A percentile compares a stretch with the other conserved stretches of the same genome.
These are phyloP conservation scores for Shiraia sp. DNA, from an alignment of 2,329 filamentous ascomycete species.

Conservation along the genomic window DNA sequence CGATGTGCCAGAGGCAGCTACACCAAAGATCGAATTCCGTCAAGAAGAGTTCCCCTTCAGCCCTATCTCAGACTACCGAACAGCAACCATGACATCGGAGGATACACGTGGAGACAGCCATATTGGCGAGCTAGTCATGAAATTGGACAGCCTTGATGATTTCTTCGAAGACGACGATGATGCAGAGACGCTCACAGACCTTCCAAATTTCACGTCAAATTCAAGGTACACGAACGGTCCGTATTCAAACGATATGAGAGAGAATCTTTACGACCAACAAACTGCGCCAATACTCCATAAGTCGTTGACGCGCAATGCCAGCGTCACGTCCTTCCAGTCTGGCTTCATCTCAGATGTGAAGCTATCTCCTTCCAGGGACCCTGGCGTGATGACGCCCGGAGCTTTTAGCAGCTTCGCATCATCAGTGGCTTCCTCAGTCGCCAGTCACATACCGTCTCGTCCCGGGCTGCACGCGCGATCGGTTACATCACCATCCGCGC, in stretches of 20 bases:
- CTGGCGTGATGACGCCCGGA: slow-evolving; percentile 60
- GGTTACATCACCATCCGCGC: slow-evolving; percentile 75
- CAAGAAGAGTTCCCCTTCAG: slow-evolving; percentile 84
- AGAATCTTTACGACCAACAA: slow-evolving; percentile 89
- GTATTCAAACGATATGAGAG: slow-evolving; percentile 51
- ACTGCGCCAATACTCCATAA: slow-evolving; percentile 88
- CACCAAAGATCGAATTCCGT: slow-evolving; percentile 90
- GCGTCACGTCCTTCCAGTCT: slow-evolving; percentile 79
- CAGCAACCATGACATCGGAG: slow-evolving; percentile 92
- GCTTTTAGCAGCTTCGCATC: slow-evolving; percentile 51
- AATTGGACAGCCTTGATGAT: slow-evolving; percentile 59
- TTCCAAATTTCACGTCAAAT: slow-evolving; percentile 38
- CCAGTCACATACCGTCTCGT: slow-evolving; percentile 43
- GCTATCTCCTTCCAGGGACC: slow-evolving; percentile 60
- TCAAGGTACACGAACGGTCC: slow-evolving; percentile 33
- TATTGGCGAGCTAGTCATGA: slow-evolving; percentile 77
- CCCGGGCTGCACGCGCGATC: slow-evolving; percentile 79
- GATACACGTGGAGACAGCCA: slow-evolving; percentile 72
- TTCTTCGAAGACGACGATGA: slow-evolving; percentile 57
- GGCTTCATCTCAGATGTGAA: slow-evolving; percentile 73
- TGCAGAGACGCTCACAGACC: slow-evolving; percentile 37
- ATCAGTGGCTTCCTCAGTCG: slow-evolving; percentile 20
- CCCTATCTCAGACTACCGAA: slow-evolving; percentile 69
- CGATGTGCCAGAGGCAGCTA: slow-evolving; percentile 64
- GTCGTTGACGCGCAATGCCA: slow-evolving; percentile 72